These are phyloP conservation scores for Talaromyces verruculosus DNA, from an alignment of 2,329 filamentous ascomycete species.

Conservation along the genomic window DNA sequence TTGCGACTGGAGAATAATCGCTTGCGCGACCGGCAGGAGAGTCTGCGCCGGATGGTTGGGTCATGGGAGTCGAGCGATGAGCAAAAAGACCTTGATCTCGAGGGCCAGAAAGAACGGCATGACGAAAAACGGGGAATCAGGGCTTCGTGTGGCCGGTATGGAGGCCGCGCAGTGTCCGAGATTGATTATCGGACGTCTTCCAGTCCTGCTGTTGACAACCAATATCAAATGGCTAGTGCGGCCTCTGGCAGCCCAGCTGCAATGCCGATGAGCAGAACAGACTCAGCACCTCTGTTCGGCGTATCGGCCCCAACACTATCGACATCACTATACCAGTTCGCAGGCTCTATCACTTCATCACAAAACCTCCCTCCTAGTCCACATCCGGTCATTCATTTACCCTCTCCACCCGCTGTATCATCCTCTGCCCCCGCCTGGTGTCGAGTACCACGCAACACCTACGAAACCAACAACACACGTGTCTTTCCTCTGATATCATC, in stretches of 20 bases:
- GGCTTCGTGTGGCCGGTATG: neutral
- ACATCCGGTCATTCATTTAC: neutral
- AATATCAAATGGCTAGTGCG: neutral
- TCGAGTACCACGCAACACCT: constrained; percentile 17
- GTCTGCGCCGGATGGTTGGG: constrained; percentile 24
- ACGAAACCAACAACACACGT: constrained; percentile 24
- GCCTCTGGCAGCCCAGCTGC: neutral
- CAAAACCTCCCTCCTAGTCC: neutral
- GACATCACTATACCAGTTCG: neutral
- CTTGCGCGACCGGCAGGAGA: constrained; percentile 25
- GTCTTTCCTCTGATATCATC: constrained; percentile 14
- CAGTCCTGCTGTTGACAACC: neutral
- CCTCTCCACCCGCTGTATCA: constrained; percentile 22
- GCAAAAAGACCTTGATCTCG: neutral
- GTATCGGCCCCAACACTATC: neutral
- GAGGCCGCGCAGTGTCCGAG: neutral
- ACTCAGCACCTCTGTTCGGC: neutral
- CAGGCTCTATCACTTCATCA: neutral
- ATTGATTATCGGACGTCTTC: neutral
- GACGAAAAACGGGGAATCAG: neutral
- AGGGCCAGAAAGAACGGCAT: neutral
- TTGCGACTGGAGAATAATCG: constrained; percentile 28
- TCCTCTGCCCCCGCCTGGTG: constrained; percentile 16
- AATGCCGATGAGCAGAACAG: neutral
- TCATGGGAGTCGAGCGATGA: constrained; percentile 26